Percentiles rank a stretch among this genome's conserved stretches.
phyloP scores from a whole-genome alignment of 225 moss, liverwort and hornwort species.

The Marchantia paleacea region DNA sequence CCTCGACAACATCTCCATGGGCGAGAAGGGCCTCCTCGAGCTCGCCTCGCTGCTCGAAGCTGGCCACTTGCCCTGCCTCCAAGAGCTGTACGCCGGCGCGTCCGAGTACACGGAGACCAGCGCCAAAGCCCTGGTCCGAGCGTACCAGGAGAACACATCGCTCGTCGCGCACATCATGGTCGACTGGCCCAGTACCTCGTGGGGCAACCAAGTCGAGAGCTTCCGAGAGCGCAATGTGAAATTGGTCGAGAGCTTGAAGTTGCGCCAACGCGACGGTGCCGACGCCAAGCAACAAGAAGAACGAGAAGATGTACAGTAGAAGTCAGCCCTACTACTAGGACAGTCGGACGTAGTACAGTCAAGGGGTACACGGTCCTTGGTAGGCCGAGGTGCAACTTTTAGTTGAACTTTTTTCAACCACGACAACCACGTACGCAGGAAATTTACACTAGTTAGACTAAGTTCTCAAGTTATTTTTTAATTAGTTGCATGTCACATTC shows the following conservation, averaged over 20 bases:
- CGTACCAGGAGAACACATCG: slow-evolving; percentile 20
- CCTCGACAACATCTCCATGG: slow-evolving; percentile 20
- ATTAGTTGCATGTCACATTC: not conserved
- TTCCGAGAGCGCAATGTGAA: slow-evolving; percentile 13
- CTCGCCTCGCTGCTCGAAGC: slow-evolving; percentile 15
- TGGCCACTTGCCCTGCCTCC: slow-evolving; percentile 10
- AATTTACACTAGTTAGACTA: not conserved
- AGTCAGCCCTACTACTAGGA: not conserved
- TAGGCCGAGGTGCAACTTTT: no score
- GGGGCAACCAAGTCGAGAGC: slow-evolving; percentile 21
- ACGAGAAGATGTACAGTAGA: no score
- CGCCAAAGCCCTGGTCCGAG: slow-evolving; percentile 18
- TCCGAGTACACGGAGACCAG: slow-evolving; percentile 23
- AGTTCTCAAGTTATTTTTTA: not conserved
- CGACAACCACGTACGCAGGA: no score
- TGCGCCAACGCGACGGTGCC: no score
- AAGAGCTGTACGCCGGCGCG: slow-evolving; percentile 19
- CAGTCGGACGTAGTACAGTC: not conserved
- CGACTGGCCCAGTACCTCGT: slow-evolving; percentile 27
- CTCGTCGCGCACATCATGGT: slow-evolving; percentile 20
- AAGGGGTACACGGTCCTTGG: no score
- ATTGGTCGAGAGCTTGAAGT: no score
- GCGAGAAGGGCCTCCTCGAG: slow-evolving; percentile 9
- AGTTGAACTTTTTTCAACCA: no score
- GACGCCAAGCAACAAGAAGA: not conserved